Conservation (phyloP, 2,329 filamentous ascomycete genomes). For the Exserohilum turcica region DNA sequence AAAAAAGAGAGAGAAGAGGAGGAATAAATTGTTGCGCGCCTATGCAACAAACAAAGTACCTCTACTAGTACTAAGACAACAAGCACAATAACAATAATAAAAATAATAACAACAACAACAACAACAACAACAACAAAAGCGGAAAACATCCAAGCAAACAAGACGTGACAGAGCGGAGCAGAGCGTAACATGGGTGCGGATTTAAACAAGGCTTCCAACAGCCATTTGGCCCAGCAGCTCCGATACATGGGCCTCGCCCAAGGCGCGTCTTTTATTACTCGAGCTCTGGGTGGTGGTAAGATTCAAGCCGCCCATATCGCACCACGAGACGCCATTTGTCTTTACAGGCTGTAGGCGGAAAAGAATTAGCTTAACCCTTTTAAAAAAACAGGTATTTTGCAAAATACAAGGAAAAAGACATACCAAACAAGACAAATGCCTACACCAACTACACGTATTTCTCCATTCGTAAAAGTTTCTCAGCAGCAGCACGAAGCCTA, state of each 20-base stretch:
- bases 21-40: no score
- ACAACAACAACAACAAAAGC: no score
- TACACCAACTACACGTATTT: constrained; percentile 86
- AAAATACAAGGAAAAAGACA: constrained; percentile 50
- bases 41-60: no score
- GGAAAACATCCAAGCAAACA: no score
- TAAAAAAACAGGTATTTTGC: no score
- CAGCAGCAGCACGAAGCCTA: constrained; percentile 84
- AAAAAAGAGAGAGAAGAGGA: not conserved
- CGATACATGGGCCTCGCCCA: constrained; percentile 5
- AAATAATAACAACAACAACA: no score
- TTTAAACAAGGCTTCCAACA: not conserved
- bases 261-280: constrained; percentile 8
- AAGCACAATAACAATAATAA: no score
- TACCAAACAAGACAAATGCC: constrained; percentile 91
- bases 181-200: no score
- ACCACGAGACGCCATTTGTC: constrained; percentile 42
- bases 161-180: no score
- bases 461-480: constrained; percentile 88
- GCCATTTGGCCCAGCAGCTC: constrained; percentile 5
- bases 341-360: constrained; percentile 22
- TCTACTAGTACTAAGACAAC: no score
- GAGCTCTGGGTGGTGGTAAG: constrained; percentile 18
- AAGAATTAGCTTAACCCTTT: no score
- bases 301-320: constrained; percentile 41